Base-by-base conservation (phyloP, 305 asterid species). In the Coffea humblotiana region DNA sequence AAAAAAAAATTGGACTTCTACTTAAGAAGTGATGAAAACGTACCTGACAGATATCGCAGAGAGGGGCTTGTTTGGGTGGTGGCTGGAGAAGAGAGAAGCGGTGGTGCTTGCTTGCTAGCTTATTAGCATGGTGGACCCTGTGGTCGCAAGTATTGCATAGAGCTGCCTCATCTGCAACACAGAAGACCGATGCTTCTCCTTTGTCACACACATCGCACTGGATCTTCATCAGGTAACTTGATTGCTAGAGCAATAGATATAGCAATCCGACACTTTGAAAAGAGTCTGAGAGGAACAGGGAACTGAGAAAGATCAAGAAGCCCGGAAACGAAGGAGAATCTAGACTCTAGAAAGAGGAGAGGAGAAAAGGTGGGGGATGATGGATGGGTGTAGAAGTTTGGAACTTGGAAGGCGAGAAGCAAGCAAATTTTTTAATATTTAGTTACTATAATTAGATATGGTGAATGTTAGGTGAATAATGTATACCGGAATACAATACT, bases 111-210 rank as follows among this genome's bases (percentile, higher is more conserved):
- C 90, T 89, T 83, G 99, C 97, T 75, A 95, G 98, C 81, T 93
- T 95, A 85, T 95, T 95, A 77, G 98, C 99, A 82, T 92, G 94
- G 92, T 95, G 99, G 88, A 95, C 97, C 67, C 94, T 91, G 90
- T 90, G 95, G 90, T 95, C 99, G 83, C 99, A 95, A 86, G 91
- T 81, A 80, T 87, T 75, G 90, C 99, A 95, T 45, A 95, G 91
- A 60, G 96, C 90, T 37, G 99, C 98, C 76, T 95, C 98, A 79
- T 95, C 99, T 52, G 99, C 97, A 43, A 78, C 79, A 85, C 99
- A 95, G 85, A 82, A 93, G 0, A 90, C 83, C 0, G 91, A 77
- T 18, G 97, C 97, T 84, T 88, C 96, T 11, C 86, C 90, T 71
- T 89, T 89, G 70, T 84, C 89, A 77, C 99, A 95, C 0, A 90